Base-by-base conservation (phyloP, 768 basidiomycete genomes). In the Mycena amicta region DNA sequence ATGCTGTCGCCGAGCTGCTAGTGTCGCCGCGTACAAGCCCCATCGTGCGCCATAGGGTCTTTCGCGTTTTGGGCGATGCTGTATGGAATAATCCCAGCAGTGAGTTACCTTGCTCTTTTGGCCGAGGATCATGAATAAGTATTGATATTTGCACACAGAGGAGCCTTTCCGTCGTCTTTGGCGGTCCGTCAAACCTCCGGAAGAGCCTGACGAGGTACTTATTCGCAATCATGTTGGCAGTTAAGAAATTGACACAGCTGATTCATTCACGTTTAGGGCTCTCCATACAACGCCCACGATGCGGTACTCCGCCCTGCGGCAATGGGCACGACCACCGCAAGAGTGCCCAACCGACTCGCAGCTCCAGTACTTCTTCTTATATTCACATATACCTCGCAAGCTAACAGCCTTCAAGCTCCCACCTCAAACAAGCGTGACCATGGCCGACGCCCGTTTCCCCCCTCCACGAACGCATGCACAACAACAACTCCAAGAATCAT, bases 51-150 rank as follows among this genome's bases (percentile, higher is more conserved):
- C 53, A 64, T 40, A 20, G 62, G n/a, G 56, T 64, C 2, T 33
- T 60, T 0, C 58, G 53, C 15, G 62, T 64, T 0, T 55, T 64
- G 15, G 62, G 62, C 1, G 62, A 64, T 22, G 62, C 59, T 3
- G 62, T 64, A 2, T 39, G 26, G n/a, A 60, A 40, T 28, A 57
- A 64, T n/a, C 59, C 59, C 2, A 23, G 16, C 23, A 18, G 62
- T 63, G 22, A 25, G 13, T 20, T 22, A 2, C 28, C 25, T 22
- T 13, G n/a, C n/a, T n/a, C n/a, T n/a, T n/a, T n/a, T n/a, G n/a
- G n/a, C n/a, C n/a, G n/a, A n/a, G n/a, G n/a, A n/a, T n/a, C n/a
- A n/a, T n/a, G n/a, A n/a, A n/a, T n/a, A n/a, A n/a, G n/a, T n/a
- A n/a, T n/a, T n/a, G n/a, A n/a, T n/a, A 16, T 2, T 4, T 45